These are phyloP conservation scores for Podaxis rugospora DNA, from an alignment of 768 basidiomycete species.

Conservation along the genomic window DNA sequence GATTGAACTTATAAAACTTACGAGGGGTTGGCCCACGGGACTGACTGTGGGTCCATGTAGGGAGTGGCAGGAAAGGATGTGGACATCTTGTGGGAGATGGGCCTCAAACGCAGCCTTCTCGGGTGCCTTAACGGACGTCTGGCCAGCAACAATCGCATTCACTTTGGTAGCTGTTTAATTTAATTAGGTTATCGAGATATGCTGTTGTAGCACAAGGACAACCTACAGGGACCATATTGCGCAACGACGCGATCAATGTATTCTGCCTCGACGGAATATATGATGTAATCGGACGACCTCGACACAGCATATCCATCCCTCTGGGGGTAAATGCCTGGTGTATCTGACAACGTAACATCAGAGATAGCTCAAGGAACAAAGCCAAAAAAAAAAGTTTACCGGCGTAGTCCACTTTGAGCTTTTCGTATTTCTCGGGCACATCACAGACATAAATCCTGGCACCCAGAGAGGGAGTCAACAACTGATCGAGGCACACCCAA, in stretches of 20 bases:
- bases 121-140: slow-evolving; percentile 96
- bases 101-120: slow-evolving; percentile 88
- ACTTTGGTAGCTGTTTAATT: slow-evolving; percentile 74
- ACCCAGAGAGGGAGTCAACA: slow-evolving; percentile 6
- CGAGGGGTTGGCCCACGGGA: slow-evolving; percentile 86
- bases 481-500: neutral
- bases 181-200: neutral
- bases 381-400: slow-evolving; percentile 33
- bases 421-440: slow-evolving; percentile 65
- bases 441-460: slow-evolving; percentile 89
- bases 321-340: slow-evolving; percentile 62
- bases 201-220: neutral
- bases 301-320: slow-evolving; percentile 86
- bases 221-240: slow-evolving; percentile 88
- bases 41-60: slow-evolving; percentile 91
- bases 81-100: slow-evolving; percentile 78
- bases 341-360: slow-evolving; percentile 29
- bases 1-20: slow-evolving; percentile 28
- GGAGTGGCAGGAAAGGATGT: slow-evolving; percentile 92
- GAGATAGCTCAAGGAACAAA: neutral
- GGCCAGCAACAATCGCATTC: slow-evolving; percentile 88
- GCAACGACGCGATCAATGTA: slow-evolving; percentile 79
- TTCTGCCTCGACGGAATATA: slow-evolving; percentile 95
- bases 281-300: slow-evolving; percentile 85
- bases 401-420: slow-evolving; percentile 54